These are phyloP conservation scores for Rosa rugosa DNA, from an alignment of 306 rosid genomes.

Conservation along the genomic window DNA sequence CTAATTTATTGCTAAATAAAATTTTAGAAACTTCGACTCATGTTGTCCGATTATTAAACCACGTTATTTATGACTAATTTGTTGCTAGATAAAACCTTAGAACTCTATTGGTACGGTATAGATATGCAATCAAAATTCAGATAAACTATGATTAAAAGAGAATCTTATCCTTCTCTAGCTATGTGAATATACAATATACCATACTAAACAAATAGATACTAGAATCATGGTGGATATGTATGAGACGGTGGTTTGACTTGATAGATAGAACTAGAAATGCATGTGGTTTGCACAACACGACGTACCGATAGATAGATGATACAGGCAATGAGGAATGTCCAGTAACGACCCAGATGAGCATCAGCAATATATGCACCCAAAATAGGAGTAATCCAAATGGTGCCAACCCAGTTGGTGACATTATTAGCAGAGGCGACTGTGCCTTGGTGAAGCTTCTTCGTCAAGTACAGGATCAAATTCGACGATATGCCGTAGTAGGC, in stretches of 20 bases:
- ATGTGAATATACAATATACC: neutral
- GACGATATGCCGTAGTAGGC: constrained; percentile 56
- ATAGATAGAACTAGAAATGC: neutral
- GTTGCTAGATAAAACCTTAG: neutral
- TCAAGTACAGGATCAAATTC: constrained; percentile 40
- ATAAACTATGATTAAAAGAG: neutral
- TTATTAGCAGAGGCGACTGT: constrained; percentile 44
- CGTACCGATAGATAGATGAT: constrained; percentile 58
- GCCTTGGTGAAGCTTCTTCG: constrained; percentile 45
- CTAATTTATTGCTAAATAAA: no score
- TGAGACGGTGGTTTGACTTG: neutral
- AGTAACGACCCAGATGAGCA: constrained; percentile 78
- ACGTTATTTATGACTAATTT: no score
- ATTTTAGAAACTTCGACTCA: no score
- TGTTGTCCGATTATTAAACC: no score
- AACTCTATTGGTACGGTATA: no score
- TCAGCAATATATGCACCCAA: constrained; percentile 86
- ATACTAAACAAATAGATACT: neutral
- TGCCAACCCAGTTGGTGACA: constrained; percentile 61
- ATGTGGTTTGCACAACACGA: neutral
- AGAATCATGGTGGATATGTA: constrained; percentile 1
- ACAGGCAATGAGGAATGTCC: constrained; percentile 64
- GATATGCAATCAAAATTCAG: no score
- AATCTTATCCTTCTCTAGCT: neutral
- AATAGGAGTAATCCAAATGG: constrained; percentile 75